Evolutionary conservation across 257 asterid species (phyloP).

Genomic region (Nyctanthes arbortristis): DNA sequence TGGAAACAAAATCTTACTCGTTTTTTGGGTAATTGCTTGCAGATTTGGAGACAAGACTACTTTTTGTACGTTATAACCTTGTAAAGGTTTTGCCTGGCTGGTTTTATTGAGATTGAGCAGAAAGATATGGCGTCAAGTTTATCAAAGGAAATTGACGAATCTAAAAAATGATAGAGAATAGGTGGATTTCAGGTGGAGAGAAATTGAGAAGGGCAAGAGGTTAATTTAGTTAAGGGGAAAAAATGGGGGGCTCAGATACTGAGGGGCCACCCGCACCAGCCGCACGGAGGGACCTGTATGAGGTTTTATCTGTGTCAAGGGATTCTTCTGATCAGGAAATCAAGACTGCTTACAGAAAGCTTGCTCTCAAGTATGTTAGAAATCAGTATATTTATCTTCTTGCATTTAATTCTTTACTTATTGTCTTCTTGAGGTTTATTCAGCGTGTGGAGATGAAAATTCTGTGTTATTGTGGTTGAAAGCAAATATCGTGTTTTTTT

Average conservation of each 20-base stretch:
- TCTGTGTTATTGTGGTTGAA: conserved; percentile 3
- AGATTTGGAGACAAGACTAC: conserved; percentile 11
- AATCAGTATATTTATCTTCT: neutral
- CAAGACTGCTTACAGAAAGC: conserved; percentile 94
- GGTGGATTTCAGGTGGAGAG: neutral
- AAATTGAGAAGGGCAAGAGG: neutral
- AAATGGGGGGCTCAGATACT: conserved; percentile 59
- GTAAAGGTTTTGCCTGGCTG: no score
- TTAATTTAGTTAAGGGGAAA: conserved; percentile 24
- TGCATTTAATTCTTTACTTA: neutral
- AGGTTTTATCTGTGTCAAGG: conserved; percentile 79
- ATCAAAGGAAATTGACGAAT: neutral
- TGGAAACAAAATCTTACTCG: neutral
- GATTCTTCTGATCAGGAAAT: conserved; percentile 97
- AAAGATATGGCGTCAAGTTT: neutral
- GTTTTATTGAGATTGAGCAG: neutral
- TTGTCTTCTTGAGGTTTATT: no score
- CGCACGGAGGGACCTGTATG: conserved; percentile 86
- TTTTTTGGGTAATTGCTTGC: neutral
- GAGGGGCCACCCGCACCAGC: conserved; percentile 75
- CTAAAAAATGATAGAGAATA: neutral
- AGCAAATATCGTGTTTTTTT: no score
- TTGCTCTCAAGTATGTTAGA: conserved; percentile 83
- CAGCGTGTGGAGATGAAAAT: neutral
- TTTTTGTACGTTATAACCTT: neutral